Conservation (phyloP, 176 grass and related monocot genomes). For the Musa troglodytarum region DNA sequence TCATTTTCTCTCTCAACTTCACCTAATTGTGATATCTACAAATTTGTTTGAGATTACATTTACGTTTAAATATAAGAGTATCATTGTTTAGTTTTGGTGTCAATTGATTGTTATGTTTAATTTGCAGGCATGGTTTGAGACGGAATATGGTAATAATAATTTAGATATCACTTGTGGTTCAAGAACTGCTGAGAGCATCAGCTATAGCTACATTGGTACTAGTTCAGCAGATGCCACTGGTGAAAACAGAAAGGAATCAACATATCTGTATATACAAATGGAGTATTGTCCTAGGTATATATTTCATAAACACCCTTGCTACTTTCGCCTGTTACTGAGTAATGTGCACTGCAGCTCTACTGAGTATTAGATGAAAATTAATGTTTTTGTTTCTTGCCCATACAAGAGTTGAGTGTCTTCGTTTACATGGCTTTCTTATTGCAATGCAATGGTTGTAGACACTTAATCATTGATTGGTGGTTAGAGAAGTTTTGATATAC, state of each 20-base stretch:
- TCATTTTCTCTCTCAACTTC: no score
- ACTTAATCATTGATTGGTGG: no score
- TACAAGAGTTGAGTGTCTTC: no score
- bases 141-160: constrained; percentile 61
- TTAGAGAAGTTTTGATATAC: no score
- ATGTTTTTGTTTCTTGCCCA: no score
- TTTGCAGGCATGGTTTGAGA: constrained; percentile 94
- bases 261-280: constrained; percentile 99
- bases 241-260: constrained; percentile 66
- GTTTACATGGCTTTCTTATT: no score
- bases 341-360: not conserved
- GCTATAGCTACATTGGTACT: constrained; percentile 43
- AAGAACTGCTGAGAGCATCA: constrained; percentile 52
- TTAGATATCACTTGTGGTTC: constrained; percentile 46
- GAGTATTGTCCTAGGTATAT: constrained; percentile 86
- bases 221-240: constrained; percentile 51
- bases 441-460: no score
- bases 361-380: not conserved
- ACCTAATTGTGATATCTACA: no score
- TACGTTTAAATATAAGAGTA: not conserved
- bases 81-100: not conserved
- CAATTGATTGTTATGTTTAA: not conserved
- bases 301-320: not conserved
- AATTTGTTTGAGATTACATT: not conserved
- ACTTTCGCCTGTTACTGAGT: not conserved